Evolutionary conservation across 345 rosid genomes (phyloP).

Genomic region (Aquilaria sinensis): DNA sequence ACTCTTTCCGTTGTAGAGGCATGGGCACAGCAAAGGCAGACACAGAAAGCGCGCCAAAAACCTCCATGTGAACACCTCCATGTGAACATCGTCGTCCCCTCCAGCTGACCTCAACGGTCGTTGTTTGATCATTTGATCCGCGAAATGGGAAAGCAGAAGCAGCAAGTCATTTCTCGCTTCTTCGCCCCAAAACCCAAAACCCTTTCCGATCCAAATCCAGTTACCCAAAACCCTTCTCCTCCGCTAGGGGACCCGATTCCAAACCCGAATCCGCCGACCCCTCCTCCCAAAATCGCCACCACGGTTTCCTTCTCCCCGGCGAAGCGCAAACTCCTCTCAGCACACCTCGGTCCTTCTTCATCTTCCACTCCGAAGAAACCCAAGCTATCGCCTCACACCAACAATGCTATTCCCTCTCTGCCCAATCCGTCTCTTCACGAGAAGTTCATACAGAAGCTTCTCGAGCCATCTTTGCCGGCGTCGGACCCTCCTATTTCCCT

Average conservation of each 20-base stretch:
- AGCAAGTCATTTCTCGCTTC: conserved; percentile 81
- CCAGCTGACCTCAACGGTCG: no score
- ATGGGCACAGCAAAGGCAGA: no score
- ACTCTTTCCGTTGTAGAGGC: no score
- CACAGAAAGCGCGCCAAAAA: no score
- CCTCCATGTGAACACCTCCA: no score
- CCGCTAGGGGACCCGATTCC: conserved; percentile 18
- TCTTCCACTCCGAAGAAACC: conserved; percentile 34
- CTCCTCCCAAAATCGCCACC: conserved; percentile 52
- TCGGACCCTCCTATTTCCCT: conserved; percentile 6
- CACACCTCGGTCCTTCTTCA: conserved; percentile 23
- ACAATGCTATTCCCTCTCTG: conserved; percentile 27
- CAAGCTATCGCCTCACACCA: conserved; percentile 52
- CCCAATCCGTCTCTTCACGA: conserved; percentile 38
- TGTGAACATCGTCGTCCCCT: no score
- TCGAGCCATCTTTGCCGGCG: conserved; percentile 22
- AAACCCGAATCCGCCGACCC: conserved; percentile 20
- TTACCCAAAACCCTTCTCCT: neutral
- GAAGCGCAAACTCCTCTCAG: conserved; percentile 67
- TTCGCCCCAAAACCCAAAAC: conserved; percentile 72
- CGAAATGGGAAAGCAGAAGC: conserved; percentile 74
- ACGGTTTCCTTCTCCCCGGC: conserved; percentile 64
- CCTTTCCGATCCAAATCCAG: conserved; percentile 6
- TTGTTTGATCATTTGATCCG: conserved; percentile 2
- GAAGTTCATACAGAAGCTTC: conserved; percentile 39